Evolutionary conservation across 257 asterid genomes (phyloP), one percentile per base, ranked within the genome.

Genomic region (Orobanche coerulescens): DNA sequence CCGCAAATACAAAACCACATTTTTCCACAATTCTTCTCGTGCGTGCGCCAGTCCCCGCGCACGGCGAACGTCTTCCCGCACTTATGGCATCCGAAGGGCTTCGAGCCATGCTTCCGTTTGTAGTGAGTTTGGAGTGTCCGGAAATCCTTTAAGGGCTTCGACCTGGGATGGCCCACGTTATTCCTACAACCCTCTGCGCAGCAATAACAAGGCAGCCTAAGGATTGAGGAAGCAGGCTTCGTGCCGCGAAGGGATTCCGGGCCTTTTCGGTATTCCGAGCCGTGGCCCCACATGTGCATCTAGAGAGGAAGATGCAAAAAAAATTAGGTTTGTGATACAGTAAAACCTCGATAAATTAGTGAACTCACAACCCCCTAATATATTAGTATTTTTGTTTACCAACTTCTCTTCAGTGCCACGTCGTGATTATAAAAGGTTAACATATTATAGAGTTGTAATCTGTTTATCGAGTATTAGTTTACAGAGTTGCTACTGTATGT

Each of bases 221-320:
- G 76, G 46, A 83, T 78, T 0, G 94, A 70, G 4, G 95, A 75
- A 0, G 94, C 76, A n/a, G 84, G 77, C 49, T 82, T 86, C 24
- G 94, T 80, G 34, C 95, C 96, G n/a, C 85, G 73, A 2, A 88
- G 82, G 10, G 95, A 88, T 8, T 88, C 96, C 16, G 94, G 88
- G n/a, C 96, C 96, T 68, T 81, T 88, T 62, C 96, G 61, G 76
- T 85, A 88, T 50, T 85, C 86, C 22, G 95, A 88, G 48, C 96
- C 96, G 34, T 85, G 96, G 52, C 96, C 96, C 96, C 96, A 85
- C 96, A 88, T 88, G 49, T 88, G 95, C 96, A 88, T 88, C 95
- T 88, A 22, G 4, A 24, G 26, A 14, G 8, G n/a, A n/a, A 5
- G 20, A 54, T 0, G 3, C 3, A 15, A 44, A 0, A 44, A 5